Evolutionary conservation across 306 rosid species (phyloP).

Genomic region (Rosa rugosa): DNA sequence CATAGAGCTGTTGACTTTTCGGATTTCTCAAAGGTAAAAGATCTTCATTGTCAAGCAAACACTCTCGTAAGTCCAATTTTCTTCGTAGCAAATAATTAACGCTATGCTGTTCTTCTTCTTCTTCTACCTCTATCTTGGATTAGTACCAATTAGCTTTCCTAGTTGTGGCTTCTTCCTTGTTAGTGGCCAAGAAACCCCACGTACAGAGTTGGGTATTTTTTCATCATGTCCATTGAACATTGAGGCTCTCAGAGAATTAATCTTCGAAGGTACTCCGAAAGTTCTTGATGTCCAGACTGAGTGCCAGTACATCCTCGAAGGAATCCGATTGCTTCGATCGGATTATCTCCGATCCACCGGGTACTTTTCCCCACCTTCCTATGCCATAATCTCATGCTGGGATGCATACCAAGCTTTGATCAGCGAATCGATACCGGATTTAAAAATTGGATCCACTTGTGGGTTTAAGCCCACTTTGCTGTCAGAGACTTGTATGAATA

Average conservation of each 20-base stretch:
- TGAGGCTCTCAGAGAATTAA: neutral
- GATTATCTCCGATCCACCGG: constrained; percentile 18
- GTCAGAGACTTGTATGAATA: constrained; percentile 13
- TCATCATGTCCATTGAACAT: constrained; percentile 14
- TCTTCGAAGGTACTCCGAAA: neutral
- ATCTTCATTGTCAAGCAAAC: neutral
- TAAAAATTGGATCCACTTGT: constrained; percentile 9
- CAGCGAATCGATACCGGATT: constrained; percentile 2
- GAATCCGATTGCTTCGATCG: constrained; percentile 23
- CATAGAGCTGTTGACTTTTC: constrained; percentile 7
- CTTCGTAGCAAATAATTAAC: neutral
- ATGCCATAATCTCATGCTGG: constrained; percentile 14
- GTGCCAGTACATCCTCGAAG: constrained; percentile 21
- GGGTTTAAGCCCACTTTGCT: constrained; percentile 6
- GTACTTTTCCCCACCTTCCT: constrained; percentile 16
- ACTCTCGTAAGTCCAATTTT: neutral
- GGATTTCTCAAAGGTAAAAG: neutral
- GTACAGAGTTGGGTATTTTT: neutral
- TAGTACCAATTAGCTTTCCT: neutral
- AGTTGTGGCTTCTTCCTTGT: neutral
- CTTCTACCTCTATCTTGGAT: neutral
- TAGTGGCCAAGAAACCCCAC: neutral
- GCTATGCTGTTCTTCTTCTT: constrained; percentile 6
- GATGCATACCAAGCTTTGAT: constrained; percentile 5
- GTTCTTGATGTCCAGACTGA: constrained; percentile 8